These are phyloP conservation scores for Cordyceps cateniannulata DNA, from an alignment of 2,329 filamentous ascomycete genomes.

Conservation along the genomic window DNA sequence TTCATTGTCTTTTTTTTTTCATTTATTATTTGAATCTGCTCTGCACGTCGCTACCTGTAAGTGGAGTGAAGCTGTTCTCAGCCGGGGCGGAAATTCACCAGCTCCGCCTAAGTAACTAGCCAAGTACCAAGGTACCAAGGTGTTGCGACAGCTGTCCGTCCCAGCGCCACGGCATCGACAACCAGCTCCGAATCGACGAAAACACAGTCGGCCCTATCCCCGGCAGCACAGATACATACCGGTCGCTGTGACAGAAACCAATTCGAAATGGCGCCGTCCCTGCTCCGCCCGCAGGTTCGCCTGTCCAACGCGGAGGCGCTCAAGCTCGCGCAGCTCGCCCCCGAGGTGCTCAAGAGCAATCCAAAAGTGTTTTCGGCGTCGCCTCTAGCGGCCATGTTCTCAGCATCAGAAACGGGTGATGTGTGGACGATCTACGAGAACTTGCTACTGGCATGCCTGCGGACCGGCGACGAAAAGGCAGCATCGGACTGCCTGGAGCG, in stretches of 20 bases:
- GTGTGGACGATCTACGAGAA: conserved; percentile 85
- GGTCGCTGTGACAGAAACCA: background rate
- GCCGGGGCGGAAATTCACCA: conserved; percentile 15
- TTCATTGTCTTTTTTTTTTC: background rate
- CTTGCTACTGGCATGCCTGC: conserved; percentile 74
- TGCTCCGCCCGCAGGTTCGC: conserved; percentile 51
- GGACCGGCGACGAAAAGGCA: conserved; percentile 73
- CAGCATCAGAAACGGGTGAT: conserved; percentile 64
- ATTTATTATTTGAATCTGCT: background rate
- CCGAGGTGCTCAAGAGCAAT: conserved; percentile 46
- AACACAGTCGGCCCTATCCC: background rate
- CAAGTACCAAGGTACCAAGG: background rate
- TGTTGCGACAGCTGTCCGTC: conserved; percentile 4
- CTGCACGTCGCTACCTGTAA: background rate
- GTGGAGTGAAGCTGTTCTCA: background rate
- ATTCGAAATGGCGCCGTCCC: conserved; percentile 41
- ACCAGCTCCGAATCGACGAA: background rate
- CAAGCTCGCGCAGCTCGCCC: conserved; percentile 55
- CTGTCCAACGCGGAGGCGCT: conserved; percentile 51
- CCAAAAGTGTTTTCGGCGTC: conserved; percentile 50
- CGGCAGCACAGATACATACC: background rate
- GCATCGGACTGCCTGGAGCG: conserved; percentile 70
- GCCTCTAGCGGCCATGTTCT: conserved; percentile 45
- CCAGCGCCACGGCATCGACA: background rate
- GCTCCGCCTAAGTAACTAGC: conserved; percentile 1